Evolutionary conservation across 345 rosid species (phyloP).

Genomic region (Camelina laxa): DNA sequence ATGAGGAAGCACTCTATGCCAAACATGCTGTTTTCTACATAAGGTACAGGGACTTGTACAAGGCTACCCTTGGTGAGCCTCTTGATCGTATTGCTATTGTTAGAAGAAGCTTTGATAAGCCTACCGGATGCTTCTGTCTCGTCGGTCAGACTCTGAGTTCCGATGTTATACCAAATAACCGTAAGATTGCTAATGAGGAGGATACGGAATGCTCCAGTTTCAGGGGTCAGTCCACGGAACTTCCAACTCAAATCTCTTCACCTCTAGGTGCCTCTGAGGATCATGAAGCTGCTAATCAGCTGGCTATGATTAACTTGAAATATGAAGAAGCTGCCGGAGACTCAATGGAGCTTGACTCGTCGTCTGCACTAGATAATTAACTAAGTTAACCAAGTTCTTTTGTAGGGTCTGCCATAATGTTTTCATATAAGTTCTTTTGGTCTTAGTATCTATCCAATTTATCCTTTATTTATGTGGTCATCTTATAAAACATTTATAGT

Average conservation of each 20-base stretch:
- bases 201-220: neutral
- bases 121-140: neutral
- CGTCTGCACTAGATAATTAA: too few relatives aligned
- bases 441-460: neutral
- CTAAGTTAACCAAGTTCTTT: too few relatives aligned
- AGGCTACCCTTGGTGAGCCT: too few relatives aligned
- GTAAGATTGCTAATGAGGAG: neutral
- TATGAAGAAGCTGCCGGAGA: too few relatives aligned
- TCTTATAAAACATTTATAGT: slow-evolving; percentile 4
- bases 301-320: neutral
- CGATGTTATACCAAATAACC: neutral
- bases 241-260: neutral
- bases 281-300: neutral
- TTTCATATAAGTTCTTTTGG: slow-evolving; percentile 15
- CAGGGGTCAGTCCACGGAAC: neutral
- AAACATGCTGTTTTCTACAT: neutral
- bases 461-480: neutral
- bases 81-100: neutral
- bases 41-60: neutral
- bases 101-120: neutral
- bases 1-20: neutral
- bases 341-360: too few relatives aligned
- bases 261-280: too few relatives aligned
- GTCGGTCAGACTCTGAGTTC: neutral
- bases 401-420: slow-evolving; percentile 58